Percentiles rank a stretch among this genome's conserved stretches.
phyloP scores from a whole-genome alignment of 2,329 filamentous ascomycete species.

The Aspergillus sp. region DNA sequence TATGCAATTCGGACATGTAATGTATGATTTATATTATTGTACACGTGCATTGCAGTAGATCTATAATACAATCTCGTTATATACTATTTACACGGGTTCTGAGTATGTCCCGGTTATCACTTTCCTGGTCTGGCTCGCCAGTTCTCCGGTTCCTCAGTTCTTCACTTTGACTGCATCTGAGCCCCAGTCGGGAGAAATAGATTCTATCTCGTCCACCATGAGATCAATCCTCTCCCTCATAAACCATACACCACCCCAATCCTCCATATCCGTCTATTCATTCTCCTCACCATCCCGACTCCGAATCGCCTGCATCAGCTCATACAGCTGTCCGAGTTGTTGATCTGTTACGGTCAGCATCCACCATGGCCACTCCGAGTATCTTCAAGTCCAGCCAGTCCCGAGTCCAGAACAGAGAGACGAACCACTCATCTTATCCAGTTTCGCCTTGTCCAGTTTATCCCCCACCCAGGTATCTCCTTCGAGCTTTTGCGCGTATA shows the following conservation, averaged over 20 bases:
- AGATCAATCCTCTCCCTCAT: no score
- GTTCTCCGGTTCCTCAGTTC: no score
- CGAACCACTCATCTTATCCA: constrained; percentile 92
- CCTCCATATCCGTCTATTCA: background rate
- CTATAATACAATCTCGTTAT: background rate
- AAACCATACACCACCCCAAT: background rate
- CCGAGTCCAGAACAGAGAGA: constrained; percentile 14
- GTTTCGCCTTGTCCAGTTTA: constrained; percentile 76
- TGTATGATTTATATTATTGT: background rate
- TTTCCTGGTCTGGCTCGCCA: no score
- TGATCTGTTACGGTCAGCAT: constrained; percentile 61
- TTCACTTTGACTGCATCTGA: no score
- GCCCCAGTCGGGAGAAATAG: no score
- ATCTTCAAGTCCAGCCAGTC: background rate
- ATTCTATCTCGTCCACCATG: no score
- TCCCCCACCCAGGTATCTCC: constrained; percentile 82
- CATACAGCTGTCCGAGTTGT: constrained; percentile 89
- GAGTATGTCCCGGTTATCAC: no score
- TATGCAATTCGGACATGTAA: no score
- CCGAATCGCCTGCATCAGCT: constrained; percentile 82
- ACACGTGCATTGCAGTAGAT: background rate
- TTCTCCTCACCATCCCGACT: constrained; percentile 41
- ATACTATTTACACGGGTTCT: background rate
- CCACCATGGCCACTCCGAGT: background rate
- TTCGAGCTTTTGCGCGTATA: constrained; percentile 89